Base-by-base conservation (phyloP, 2,329 filamentous ascomycete genomes). In the Neofusicoccum sp. region DNA sequence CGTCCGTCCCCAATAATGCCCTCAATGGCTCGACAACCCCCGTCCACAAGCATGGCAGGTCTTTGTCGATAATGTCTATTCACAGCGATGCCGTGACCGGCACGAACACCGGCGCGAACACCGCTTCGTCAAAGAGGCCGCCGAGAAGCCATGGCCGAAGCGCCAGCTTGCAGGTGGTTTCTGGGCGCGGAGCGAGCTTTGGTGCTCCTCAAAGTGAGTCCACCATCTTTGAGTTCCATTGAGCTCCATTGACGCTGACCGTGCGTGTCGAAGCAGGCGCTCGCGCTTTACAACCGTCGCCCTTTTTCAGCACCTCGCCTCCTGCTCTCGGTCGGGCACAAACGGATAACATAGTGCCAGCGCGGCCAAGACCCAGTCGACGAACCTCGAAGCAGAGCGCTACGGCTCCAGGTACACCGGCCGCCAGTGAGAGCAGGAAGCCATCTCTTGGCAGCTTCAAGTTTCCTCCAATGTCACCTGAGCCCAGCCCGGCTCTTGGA, bases 161-260 rank as follows among this genome's bases (percentile, higher is more conserved):
- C 41, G 87, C 91, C 29, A 97, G 93, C 79, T 78, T 96, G 64
- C 93, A 96, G 74, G 89, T 94, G 67, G 74, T 86, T 66, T 81
- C 87, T 50, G 82, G 73, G 59, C 67, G 72, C 33, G 64, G 34
- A 28, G 61, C 41, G 8, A 54, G 39, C 37, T 9, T 44, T 7
- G 36, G 54, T 31, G 41, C n/a, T 12, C 54, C 54, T 36, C 61
- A 22, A 50, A 74, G 73, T 72, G 34, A 64, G 66, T 29, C 75
- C 73, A 9, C 72, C 72, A 12, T 68, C 70, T 44, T 72, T 71
- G 14, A 74, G 73, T 62, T 67, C 68, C 43, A 70, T 9, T 7
- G 37, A 43, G 36, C 4, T 8, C 6, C 4, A 36, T 58, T 37
- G 41, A 44, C 4, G 29, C 41, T 58, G 28, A 58, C 28, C 9